These are phyloP conservation scores for Sequoiadendron giganteum DNA, from an alignment of 75 land plant species.

Conservation along the genomic window DNA sequence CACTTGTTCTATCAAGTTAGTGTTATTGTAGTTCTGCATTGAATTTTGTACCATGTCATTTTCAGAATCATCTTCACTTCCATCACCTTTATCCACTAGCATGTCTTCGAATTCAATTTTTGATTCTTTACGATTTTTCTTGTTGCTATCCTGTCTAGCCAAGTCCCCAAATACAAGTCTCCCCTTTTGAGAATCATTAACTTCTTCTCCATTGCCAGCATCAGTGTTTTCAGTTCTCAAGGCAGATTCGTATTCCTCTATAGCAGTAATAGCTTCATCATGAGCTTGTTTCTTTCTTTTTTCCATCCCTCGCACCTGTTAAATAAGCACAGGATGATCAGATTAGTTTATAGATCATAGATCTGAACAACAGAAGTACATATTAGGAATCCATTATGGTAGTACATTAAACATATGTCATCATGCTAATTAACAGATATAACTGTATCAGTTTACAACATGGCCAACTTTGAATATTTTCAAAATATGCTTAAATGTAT, in stretches of 20 bases:
- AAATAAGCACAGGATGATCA: not conserved
- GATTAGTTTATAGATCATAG: not conserved
- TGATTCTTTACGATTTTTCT: conserved; percentile 6
- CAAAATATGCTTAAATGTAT: not conserved
- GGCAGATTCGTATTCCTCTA: conserved; percentile 67
- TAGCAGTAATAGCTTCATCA: conserved; percentile 69
- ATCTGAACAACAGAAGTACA: not conserved
- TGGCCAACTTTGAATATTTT: not conserved
- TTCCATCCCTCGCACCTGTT: conserved; percentile 75
- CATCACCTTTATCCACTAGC: conserved; percentile 25
- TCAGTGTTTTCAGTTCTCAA: conserved; percentile 21
- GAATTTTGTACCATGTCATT: not conserved
- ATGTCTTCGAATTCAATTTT: conserved; percentile 10
- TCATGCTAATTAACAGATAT: not conserved
- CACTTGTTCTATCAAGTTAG: not conserved
- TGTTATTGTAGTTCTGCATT: not conserved
- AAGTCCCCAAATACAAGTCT: conserved; percentile 65
- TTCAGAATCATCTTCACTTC: conserved; percentile 42
- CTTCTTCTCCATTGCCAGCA: conserved; percentile 12
- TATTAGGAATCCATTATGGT: not conserved
- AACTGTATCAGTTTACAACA: not conserved
- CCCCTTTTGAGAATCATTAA: conserved; percentile 33
- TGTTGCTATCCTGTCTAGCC: conserved; percentile 7
- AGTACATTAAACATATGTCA: not conserved
- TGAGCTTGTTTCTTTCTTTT: conserved; percentile 61